Evolutionary conservation across 192 early-diverging fungal genomes (phyloP).

Genomic region (Umbelopsis ramanniana): DNA sequence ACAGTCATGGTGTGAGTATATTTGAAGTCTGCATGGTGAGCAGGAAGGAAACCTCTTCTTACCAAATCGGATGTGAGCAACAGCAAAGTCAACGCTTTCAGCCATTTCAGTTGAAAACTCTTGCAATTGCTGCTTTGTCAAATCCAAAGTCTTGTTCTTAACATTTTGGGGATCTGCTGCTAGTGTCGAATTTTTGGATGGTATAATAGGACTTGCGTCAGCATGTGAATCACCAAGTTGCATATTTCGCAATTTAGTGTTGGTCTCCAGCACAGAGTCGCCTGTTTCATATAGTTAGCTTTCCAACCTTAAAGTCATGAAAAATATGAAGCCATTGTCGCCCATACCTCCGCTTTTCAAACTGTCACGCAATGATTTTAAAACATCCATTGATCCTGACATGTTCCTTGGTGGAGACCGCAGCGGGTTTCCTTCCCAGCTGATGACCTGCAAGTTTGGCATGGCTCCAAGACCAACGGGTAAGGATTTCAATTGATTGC

Average conservation of each 20-base stretch:
- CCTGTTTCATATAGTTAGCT: not conserved
- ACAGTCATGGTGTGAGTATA: not conserved
- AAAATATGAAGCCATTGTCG: not conserved
- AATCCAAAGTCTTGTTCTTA: constrained; percentile 16
- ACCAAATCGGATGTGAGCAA: not conserved
- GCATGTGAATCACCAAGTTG: constrained; percentile 22
- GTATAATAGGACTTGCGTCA: too few species aligned
- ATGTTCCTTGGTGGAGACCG: constrained; percentile 44
- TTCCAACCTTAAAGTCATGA: not conserved
- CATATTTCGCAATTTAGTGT: not conserved
- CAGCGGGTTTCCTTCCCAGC: constrained; percentile 57
- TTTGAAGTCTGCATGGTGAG: too few species aligned
- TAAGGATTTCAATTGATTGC: constrained; percentile 49
- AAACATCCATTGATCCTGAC: constrained; percentile 38
- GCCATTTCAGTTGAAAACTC: not conserved
- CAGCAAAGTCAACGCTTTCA: not conserved
- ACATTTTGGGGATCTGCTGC: not conserved
- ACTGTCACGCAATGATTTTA: constrained; percentile 48
- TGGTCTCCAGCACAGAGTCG: not conserved
- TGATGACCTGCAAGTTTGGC: constrained; percentile 45
- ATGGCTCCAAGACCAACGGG: constrained; percentile 50
- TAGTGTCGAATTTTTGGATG: too few species aligned
- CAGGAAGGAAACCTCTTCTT: not conserved
- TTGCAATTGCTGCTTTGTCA: constrained; percentile 10
- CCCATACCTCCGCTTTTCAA: constrained; percentile 13